Percentiles rank a stretch among this genome's conserved stretches.
Conservation (phyloP, 2,329 filamentous ascomycete genomes). For the Drechmeria coniospora region DNA sequence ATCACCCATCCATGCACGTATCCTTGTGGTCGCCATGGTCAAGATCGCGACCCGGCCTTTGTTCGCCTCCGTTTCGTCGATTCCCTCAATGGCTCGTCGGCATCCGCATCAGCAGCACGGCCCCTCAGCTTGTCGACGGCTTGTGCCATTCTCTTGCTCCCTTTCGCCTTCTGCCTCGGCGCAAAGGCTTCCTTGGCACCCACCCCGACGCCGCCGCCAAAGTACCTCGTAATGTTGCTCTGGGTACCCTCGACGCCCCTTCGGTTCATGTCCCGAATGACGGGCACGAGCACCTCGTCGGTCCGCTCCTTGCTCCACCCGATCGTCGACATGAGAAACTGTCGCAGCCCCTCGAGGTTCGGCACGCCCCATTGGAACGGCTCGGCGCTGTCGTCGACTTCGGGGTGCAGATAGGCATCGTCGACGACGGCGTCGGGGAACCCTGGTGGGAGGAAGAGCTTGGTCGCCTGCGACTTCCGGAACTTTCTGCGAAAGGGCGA, state of each 20-base stretch:
- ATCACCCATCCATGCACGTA: no score
- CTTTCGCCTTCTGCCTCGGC: slow-evolving; percentile 48
- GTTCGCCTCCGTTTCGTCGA: slow-evolving; percentile 11
- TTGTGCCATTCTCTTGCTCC: slow-evolving; percentile 59
- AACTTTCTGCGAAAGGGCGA: slow-evolving; percentile 74
- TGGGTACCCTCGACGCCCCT: slow-evolving; percentile 83
- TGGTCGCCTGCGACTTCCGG: slow-evolving; percentile 59
- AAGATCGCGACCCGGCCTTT: no score
- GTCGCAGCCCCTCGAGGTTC: slow-evolving; percentile 69
- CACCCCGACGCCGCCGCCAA: slow-evolving; percentile 57
- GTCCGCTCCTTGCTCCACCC: slow-evolving; percentile 87
- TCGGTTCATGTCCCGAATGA: slow-evolving; percentile 89
- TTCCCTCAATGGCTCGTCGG: slow-evolving; percentile 4
- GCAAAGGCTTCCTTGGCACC: slow-evolving; percentile 54
- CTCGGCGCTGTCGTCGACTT: slow-evolving; percentile 67
- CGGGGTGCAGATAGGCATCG: slow-evolving; percentile 70
- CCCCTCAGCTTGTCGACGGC: slow-evolving; percentile 49
- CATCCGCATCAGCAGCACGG: background rate
- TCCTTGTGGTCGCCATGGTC: no score
- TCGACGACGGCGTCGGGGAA: slow-evolving; percentile 72
- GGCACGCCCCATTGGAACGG: slow-evolving; percentile 92
- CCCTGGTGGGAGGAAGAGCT: slow-evolving; percentile 66
- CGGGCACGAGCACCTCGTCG: slow-evolving; percentile 88
- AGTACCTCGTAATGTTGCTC: slow-evolving; percentile 88
- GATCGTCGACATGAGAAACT: slow-evolving; percentile 80